Evolutionary conservation across 495 filamentous ascomycete genomes (phyloP).

Genomic region (Parathielavia hyrcaniae): DNA sequence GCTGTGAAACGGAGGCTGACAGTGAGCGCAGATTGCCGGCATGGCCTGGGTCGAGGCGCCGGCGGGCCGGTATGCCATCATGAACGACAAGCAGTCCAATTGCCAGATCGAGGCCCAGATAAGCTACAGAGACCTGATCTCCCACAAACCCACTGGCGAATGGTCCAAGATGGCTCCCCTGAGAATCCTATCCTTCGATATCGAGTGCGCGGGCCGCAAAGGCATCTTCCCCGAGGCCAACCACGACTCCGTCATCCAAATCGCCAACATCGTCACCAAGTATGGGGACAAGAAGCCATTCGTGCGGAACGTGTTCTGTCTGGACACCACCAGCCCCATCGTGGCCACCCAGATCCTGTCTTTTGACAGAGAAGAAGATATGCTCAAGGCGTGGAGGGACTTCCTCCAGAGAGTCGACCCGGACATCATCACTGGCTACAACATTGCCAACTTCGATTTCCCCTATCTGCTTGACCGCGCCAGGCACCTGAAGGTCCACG

Average conservation of each 20-base stretch:
- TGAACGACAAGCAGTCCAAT: conserved; percentile 68
- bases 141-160: conserved; percentile 84
- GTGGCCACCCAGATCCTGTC: conserved; percentile 90
- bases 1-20: not conserved
- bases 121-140: conserved; percentile 73
- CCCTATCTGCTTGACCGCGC: conserved; percentile 91
- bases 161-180: conserved; percentile 99
- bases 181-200: conserved; percentile 91
- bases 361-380: conserved; percentile 69
- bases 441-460: conserved; percentile 98
- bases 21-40: conserved; percentile 57
- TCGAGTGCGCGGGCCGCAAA: conserved; percentile 96
- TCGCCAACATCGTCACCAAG: conserved; percentile 92
- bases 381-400: conserved; percentile 83
- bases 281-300: conserved; percentile 96
- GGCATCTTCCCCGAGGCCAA: conserved; percentile 93
- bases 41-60: conserved; percentile 97
- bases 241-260: conserved; percentile 93
- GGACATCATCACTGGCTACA: conserved; percentile 98
- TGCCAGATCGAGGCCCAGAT: conserved; percentile 91
- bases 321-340: conserved; percentile 84
- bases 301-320: conserved; percentile 89
- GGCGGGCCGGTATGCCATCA: conserved; percentile 62
- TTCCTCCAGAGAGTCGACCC: conserved; percentile 91
- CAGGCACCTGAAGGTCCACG: conserved; percentile 64